Percentiles rank a stretch among this genome's conserved stretches.
phyloP scores from a whole-genome alignment of 2,329 filamentous ascomycete genomes.

The Cercospora sp. region DNA sequence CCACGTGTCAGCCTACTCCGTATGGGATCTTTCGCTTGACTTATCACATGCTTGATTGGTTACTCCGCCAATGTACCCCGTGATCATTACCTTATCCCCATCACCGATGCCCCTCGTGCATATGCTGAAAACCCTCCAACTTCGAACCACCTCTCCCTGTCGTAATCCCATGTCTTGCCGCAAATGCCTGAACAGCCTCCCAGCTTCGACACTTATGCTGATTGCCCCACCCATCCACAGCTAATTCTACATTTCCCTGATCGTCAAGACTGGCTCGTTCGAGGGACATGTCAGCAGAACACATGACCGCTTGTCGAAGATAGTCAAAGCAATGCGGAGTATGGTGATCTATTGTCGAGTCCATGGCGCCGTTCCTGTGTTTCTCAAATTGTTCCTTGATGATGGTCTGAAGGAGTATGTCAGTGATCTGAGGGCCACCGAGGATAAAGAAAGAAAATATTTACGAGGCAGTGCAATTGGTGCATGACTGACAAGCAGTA shows the following conservation, averaged over 20 bases:
- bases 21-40: not conserved
- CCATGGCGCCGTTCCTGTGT: not conserved
- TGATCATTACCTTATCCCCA: not conserved
- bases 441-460: not conserved
- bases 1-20: not conserved
- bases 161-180: not conserved
- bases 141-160: slow-evolving; percentile 4
- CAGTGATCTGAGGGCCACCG: not conserved
- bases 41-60: not conserved
- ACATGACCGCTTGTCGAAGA: slow-evolving; percentile 12
- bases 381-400: slow-evolving; percentile 1
- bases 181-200: slow-evolving; percentile 6
- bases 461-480: slow-evolving; percentile 11
- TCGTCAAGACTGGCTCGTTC: slow-evolving; percentile 8
- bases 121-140: not conserved
- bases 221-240: slow-evolving; percentile 13
- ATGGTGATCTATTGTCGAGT: not conserved
- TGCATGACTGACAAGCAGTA: slow-evolving; percentile 14
- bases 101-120: not conserved
- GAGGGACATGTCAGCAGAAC: slow-evolving; percentile 10
- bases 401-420: not conserved
- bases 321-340: slow-evolving; percentile 14
- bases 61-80: not conserved
- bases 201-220: slow-evolving; percentile 12
- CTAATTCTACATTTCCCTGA: slow-evolving; percentile 2